phyloP scores from a whole-genome alignment of 2,329 filamentous ascomycete species.

The Pseudogymnoascus destructans region DNA sequence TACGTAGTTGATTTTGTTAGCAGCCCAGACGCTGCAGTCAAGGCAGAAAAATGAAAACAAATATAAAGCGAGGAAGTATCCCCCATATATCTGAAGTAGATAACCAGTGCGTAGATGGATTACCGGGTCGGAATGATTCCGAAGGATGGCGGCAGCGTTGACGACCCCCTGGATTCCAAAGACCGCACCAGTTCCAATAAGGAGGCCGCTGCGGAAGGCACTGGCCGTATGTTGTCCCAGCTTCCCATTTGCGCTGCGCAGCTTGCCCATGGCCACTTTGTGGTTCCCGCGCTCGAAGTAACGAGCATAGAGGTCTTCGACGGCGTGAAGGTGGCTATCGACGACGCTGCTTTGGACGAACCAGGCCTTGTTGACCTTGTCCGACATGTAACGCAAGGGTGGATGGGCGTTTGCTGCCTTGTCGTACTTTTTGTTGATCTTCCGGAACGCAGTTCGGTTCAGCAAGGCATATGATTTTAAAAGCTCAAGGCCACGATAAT shows the following conservation, averaged over 20 bases:
- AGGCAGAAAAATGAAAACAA: slow-evolving; percentile 76
- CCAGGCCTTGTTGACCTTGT: slow-evolving; percentile 80
- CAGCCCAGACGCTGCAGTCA: slow-evolving; percentile 71
- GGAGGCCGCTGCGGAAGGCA: slow-evolving; percentile 48
- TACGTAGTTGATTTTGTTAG: slow-evolving; percentile 82
- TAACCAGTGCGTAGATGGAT: slow-evolving; percentile 47
- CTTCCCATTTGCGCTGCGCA: slow-evolving; percentile 57
- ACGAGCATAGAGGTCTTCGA: slow-evolving; percentile 84
- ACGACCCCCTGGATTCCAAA: slow-evolving; percentile 54
- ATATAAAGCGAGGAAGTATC: slow-evolving; percentile 75
- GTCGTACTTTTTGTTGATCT: slow-evolving; percentile 98
- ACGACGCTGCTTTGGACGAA: slow-evolving; percentile 83
- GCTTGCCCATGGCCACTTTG: slow-evolving; percentile 79
- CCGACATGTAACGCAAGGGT: slow-evolving; percentile 69
- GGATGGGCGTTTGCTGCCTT: slow-evolving; percentile 73
- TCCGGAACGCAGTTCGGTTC: slow-evolving; percentile 87
- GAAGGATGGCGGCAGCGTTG: slow-evolving; percentile 40
- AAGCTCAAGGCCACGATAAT: slow-evolving; percentile 81
- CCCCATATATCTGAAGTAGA: slow-evolving; percentile 79
- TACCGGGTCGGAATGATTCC: slow-evolving; percentile 35
- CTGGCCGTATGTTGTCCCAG: slow-evolving; percentile 42
- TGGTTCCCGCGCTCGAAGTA: slow-evolving; percentile 92
- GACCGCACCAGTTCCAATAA: slow-evolving; percentile 55
- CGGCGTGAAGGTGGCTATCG: slow-evolving; percentile 64
- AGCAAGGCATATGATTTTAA: slow-evolving; percentile 83